Percentiles rank a stretch among this genome's conserved stretches.
phyloP scores from a whole-genome alignment of 202 grass and related monocot species.

The Saccharum hybrid region DNA sequence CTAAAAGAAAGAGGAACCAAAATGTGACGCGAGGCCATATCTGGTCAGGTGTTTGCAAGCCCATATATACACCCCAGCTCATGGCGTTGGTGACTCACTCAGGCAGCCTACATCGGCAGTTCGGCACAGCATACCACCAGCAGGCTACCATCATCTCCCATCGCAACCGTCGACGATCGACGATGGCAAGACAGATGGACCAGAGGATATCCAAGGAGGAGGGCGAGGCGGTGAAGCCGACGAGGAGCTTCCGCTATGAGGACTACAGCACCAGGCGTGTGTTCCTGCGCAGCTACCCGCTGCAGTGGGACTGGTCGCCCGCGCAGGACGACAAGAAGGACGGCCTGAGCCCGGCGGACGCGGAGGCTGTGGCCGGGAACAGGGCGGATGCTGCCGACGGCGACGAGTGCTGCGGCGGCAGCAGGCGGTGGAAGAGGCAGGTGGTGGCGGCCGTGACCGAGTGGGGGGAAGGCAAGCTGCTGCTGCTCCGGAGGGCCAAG shows the following conservation, averaged over 20 bases:
- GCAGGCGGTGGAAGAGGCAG: conserved; percentile 24
- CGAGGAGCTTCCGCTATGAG: conserved; percentile 83
- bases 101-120: not conserved
- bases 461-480: conserved; percentile 64
- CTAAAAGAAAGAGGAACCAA: not conserved
- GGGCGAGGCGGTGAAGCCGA: conserved; percentile 48
- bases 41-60: not conserved
- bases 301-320: conserved; percentile 65
- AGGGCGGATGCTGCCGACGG: not conserved
- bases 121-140: not conserved
- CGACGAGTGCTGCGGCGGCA: not conserved
- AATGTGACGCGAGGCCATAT: conserved; percentile 11
- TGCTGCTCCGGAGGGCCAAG: conserved; percentile 55
- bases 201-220: not conserved
- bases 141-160: not conserved
- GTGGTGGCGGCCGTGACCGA: conserved; percentile 40
- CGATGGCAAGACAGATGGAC: not conserved
- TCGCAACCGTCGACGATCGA: not conserved
- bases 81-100: not conserved
- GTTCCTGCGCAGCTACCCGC: conserved; percentile 85
- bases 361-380: not conserved
- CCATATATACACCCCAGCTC: not conserved
- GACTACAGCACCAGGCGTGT: conserved; percentile 78
- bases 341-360: not conserved
- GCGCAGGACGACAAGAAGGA: conserved; percentile 2